A percentile compares a stretch with the other conserved stretches of the same genome.
These are phyloP conservation scores for Lipomyces yamadae DNA, from an alignment of 805 yeast species.

Conservation along the genomic window DNA sequence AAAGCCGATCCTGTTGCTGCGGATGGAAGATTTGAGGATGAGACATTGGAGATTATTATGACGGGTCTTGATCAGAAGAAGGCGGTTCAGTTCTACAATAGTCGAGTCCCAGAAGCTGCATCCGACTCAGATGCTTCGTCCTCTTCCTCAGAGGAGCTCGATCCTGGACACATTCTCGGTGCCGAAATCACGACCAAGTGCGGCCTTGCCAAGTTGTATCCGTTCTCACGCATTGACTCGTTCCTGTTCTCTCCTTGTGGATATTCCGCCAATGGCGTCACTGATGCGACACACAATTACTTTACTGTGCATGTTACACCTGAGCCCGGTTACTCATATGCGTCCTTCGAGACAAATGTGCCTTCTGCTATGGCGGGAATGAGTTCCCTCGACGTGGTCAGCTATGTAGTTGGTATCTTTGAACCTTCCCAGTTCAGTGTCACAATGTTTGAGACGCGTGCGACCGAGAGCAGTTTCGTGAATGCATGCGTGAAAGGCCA, in stretches of 20 bases:
- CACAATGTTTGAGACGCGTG: conserved; percentile 55
- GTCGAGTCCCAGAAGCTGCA: conserved; percentile 50
- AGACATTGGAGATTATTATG: conserved; percentile 89
- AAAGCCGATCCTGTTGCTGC: conserved; percentile 9
- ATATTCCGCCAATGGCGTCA: conserved; percentile 83
- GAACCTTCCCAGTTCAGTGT: conserved; percentile 76
- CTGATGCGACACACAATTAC: conserved; percentile 59
- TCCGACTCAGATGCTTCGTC: conserved; percentile 42
- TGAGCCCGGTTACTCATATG: conserved; percentile 92
- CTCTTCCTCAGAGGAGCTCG: conserved; percentile 47
- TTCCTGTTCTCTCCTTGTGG: conserved; percentile 95
- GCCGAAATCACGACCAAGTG: conserved; percentile 65
- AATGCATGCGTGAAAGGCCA: conserved; percentile 25
- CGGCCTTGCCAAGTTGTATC: conserved; percentile 65
- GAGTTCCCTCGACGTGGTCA: conserved; percentile 54
- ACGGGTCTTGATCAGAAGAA: conserved; percentile 68
- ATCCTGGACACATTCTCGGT: conserved; percentile 86
- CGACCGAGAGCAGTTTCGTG: conserved; percentile 20
- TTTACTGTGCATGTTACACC: conserved; percentile 94
- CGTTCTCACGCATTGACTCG: conserved; percentile 63
- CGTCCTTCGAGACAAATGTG: conserved; percentile 90
- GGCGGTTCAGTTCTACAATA: conserved; percentile 64
- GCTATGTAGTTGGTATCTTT: conserved; percentile 65
- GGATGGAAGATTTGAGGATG: conserved; percentile 51
- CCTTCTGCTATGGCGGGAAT: conserved; percentile 48